Base-by-base conservation (phyloP, 2,329 filamentous ascomycete species). In the Neonectria ditissima region DNA sequence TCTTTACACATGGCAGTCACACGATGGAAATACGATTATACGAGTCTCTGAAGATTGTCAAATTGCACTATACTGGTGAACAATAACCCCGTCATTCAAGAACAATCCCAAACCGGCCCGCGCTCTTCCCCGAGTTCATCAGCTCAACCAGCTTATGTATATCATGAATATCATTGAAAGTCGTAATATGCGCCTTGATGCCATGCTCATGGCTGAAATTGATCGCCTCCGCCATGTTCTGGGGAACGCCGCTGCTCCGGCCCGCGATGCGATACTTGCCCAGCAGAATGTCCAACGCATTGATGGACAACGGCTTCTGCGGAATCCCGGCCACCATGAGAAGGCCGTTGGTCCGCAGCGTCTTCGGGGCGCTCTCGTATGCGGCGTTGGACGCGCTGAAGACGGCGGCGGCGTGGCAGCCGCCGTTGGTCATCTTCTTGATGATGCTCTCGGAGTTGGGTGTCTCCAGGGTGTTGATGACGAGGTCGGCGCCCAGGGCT, bases 311-410 rank as follows among this genome's bases (percentile, higher is more conserved):
- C 13, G 62, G 63, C 34, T 59, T 51, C 20, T 65, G 51, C 11
- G 65, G 62, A 30, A 65, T 65, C 10, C 65, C 65, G 14, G 58
- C 65, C 3, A 64, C 63, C 62, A 65, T 67, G 5, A 67, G 32
- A 11, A 67, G 50, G 14, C 65, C 65, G 24, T 61, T 65, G 4
- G 53, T 54, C 14, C 50, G 48, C 22, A 59, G 22, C 3, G 24
- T 41, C 20, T 59, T 43, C n/a, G 37, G 39, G 8, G 57, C 39
- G 13, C 8, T 14, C 5, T 54, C 50, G 18, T 59, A 59, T 14
- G 57, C 48, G 5, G 39, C 39, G 7, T 53, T 59, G 5, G 57
- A 53, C 9, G 24, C 24, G 16, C 47, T 59, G 41, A 44, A 59
- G 11, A 53, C 48, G 16, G 48, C 57, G 7, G 39, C 57, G 5